Evolutionary conservation across 1,284 basidiomycete species (phyloP), one percentile per base, ranked within the genome.

Genomic region (Austroboletus niveus): DNA sequence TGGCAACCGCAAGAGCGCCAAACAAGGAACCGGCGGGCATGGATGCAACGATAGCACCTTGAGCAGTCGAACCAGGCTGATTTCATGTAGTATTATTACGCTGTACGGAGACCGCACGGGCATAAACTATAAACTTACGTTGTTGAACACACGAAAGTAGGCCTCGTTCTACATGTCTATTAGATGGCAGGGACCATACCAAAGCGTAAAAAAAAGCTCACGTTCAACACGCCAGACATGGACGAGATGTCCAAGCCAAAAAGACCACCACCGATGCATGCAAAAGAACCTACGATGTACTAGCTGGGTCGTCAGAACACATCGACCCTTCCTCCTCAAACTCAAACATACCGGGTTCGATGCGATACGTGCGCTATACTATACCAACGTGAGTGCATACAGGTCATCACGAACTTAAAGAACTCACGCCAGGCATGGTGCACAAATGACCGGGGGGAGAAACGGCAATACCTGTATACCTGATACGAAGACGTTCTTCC

Each of bases 211-310:
- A 44, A 29, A 20, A 12, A 11, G 66, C 81, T 55, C 59, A 85
- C 85, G 57, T 72, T 84, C 61, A 89, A 70, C 45, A 89, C 85
- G n/a, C 83, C 86, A 55, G 85, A 86, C 87, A 89, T 89, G 65
- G 85, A 84, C 56, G 82, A 87, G 62, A 89, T 89, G 75, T 90
- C 87, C 72, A 88, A 65, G 62, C 87, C 86, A 65, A 89, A 89
- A 42, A 89, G 77, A 48, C 84, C 84, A 58, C 87, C 87, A 48
- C 87, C 87, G 57, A 90, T 89, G 66, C 86, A 88, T 69, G 87
- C 86, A 69, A 90, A 89, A 15, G 84, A 81, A 30, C 87, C 87
- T 49, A 87, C 85, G 55, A 87, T 66, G 66, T 87, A 87, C 77
- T 80, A 47, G 47, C 39, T 12, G 45, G 15, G 15, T 29, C 14